phyloP scores from a whole-genome alignment of 805 yeast species.

The Suhomyces emberorum region DNA sequence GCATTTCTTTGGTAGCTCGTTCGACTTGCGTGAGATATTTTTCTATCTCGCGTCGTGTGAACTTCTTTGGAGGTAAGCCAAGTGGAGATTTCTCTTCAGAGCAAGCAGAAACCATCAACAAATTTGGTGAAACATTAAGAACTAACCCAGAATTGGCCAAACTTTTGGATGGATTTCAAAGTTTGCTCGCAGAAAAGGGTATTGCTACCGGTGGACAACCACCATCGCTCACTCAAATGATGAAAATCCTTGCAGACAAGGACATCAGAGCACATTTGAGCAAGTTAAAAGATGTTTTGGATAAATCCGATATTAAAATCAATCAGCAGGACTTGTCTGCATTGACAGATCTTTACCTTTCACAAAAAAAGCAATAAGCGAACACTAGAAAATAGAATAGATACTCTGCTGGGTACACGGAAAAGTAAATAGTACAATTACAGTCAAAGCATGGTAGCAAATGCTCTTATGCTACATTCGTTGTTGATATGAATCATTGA shows the following conservation, averaged over 20 bases:
- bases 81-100: constrained; percentile 1
- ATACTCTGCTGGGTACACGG: too few species aligned
- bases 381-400: too few species aligned
- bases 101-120: constrained; percentile 8
- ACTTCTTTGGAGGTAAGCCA: constrained; percentile 1
- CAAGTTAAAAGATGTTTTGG: constrained; percentile 29
- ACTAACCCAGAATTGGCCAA: constrained; percentile 29
- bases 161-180: constrained; percentile 30
- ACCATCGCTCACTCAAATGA: constrained; percentile 34
- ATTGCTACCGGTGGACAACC: constrained; percentile 26
- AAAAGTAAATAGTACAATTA: too few species aligned
- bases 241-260: constrained; percentile 34
- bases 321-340: constrained; percentile 31
- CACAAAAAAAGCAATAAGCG: constrained; percentile 7
- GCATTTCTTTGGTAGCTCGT: background rate
- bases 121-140: constrained; percentile 10
- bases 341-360: constrained; percentile 23
- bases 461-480: too few species aligned
- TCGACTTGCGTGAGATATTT: constrained; percentile 1
- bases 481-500: too few species aligned
- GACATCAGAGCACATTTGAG: constrained; percentile 30
- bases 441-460: too few species aligned
- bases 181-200: constrained; percentile 30
- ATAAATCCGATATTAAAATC: constrained; percentile 29
- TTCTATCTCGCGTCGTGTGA: background rate